Conservation (phyloP, 2,329 filamentous ascomycete species). For the Sporothrix variecibatus region DNA sequence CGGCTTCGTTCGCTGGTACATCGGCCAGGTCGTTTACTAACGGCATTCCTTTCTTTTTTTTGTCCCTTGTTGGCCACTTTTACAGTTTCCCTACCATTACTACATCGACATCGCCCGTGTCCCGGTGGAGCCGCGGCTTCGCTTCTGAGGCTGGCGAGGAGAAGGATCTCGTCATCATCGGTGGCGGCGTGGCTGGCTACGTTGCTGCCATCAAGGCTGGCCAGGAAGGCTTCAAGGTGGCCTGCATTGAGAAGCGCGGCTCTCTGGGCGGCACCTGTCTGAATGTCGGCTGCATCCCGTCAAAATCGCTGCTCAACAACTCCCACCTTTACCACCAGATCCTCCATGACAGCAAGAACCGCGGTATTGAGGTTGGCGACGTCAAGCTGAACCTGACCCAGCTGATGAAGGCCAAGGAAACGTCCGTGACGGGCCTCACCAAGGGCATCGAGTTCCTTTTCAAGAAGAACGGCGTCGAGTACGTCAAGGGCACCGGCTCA, state of each 20-base stretch:
- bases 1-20: neutral
- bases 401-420: constrained; percentile 99
- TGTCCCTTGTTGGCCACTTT: constrained; percentile 10
- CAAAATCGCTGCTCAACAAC: constrained; percentile 99
- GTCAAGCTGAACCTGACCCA: constrained; percentile 92
- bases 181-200: constrained; percentile 96
- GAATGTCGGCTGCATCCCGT: constrained; percentile 99
- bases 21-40: neutral
- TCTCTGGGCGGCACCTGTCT: constrained; percentile 93
- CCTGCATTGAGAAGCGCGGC: constrained; percentile 98
- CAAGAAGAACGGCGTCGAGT: constrained; percentile 99
- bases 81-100: constrained; percentile 54
- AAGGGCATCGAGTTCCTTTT: constrained; percentile 98
- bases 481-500: constrained; percentile 88
- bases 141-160: constrained; percentile 69
- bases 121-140: constrained; percentile 60
- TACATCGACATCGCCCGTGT: constrained; percentile 44
- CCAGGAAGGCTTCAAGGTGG: constrained; percentile 94
- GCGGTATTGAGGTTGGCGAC: constrained; percentile 95
- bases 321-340: constrained; percentile 97
- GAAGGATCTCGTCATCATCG: constrained; percentile 96
- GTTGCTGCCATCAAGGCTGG: constrained; percentile 99
- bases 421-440: constrained; percentile 82
- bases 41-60: neutral
- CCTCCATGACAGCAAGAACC: constrained; percentile 93